phyloP scores from a whole-genome alignment of 192 early-diverging fungal species.

The Gonapodya prolifera region DNA sequence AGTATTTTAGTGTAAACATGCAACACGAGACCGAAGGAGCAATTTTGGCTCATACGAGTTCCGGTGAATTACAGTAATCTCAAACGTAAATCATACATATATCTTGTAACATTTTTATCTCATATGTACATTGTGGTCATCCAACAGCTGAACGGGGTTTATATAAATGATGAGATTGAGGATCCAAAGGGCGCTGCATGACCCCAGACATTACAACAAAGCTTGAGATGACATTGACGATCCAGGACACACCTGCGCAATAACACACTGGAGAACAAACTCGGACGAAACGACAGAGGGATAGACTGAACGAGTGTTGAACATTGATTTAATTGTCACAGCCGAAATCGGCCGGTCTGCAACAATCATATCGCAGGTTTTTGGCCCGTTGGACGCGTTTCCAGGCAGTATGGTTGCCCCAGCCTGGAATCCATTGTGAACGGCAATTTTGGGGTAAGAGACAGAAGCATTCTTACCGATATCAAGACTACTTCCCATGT shows the following conservation, averaged over 20 bases:
- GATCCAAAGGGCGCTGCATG: neutral
- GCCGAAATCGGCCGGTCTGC: neutral
- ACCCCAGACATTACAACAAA: neutral
- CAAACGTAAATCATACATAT: neutral
- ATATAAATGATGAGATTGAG: too few relatives aligned
- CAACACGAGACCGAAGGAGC: neutral
- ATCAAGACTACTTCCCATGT: neutral
- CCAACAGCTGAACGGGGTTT: neutral
- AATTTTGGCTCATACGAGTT: neutral
- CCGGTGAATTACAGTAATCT: neutral
- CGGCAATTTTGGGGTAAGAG: too few relatives aligned
- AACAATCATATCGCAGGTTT: neutral
- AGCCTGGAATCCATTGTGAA: too few relatives aligned
- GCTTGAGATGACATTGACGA: neutral
- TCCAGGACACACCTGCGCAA: neutral
- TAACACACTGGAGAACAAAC: neutral
- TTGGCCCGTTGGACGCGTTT: too few relatives aligned
- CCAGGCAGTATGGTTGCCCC: too few relatives aligned
- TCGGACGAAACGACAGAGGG: neutral
- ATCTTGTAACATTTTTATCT: neutral
- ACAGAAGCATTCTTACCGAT: neutral
- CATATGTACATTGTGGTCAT: neutral
- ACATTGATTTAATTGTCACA: neutral
- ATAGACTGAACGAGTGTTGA: neutral
- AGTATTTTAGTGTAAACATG: neutral